phyloP scores from a whole-genome alignment of 1,139 yeast genomes.

The Candida sp. region DNA sequence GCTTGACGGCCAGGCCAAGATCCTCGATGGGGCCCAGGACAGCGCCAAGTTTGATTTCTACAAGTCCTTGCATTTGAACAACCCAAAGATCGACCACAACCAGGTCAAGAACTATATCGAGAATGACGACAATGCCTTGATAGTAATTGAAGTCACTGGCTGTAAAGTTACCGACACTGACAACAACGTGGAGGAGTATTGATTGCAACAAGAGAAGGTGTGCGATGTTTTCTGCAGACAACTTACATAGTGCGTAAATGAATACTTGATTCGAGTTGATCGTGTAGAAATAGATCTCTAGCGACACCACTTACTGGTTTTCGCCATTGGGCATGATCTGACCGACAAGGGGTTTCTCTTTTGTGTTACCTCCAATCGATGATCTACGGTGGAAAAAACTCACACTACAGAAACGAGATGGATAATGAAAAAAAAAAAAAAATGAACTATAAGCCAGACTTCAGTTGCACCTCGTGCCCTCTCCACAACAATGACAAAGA shows the following conservation, averaged over 20 bases:
- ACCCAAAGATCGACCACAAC: conserved; percentile 69
- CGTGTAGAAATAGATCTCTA: not conserved
- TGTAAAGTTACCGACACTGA: conserved; percentile 86
- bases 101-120: conserved; percentile 57
- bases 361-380: no score
- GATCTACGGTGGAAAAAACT: no score
- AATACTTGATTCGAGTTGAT: not conserved
- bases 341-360: no score
- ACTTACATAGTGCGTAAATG: not conserved
- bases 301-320: no score
- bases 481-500: conserved; percentile 17
- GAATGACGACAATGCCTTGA: conserved; percentile 64
- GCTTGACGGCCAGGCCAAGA: conserved; percentile 69
- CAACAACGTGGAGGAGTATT: conserved; percentile 61
- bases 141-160: conserved; percentile 63
- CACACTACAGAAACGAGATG: not conserved
- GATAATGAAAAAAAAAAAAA: conserved; percentile 4
- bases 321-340: no score
- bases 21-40: conserved; percentile 42
- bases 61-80: conserved; percentile 61
- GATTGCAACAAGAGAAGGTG: not conserved
- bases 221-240: not conserved
- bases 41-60: conserved; percentile 56
- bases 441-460: not conserved
- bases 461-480: not conserved